phyloP scores from a whole-genome alignment of 257 asterid genomes.

The Cinchona pubescens region DNA sequence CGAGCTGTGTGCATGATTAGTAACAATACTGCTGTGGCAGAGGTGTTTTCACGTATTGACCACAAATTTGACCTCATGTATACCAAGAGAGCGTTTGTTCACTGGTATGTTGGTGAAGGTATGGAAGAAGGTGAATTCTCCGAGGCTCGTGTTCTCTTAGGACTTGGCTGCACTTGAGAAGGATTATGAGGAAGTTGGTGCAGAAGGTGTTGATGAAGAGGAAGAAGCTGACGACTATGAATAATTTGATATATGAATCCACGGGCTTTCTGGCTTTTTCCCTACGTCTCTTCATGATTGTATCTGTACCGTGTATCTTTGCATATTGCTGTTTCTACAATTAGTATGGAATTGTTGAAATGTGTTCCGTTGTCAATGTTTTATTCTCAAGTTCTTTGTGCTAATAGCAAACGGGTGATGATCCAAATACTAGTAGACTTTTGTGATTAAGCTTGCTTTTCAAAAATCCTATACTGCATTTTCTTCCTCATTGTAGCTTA shows the following conservation, averaged over 20 bases:
- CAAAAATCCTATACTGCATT: neutral
- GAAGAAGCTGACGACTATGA: conserved; percentile 68
- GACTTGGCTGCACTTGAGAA: conserved; percentile 86
- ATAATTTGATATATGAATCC: conserved; percentile 12
- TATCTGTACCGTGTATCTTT: conserved; percentile 22
- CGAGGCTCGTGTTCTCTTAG: conserved; percentile 90
- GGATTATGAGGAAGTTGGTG: conserved; percentile 88
- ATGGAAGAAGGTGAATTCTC: conserved; percentile 96
- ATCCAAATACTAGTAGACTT: neutral
- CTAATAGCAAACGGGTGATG: neutral
- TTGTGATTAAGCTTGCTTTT: neutral
- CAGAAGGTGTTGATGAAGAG: conserved; percentile 78
- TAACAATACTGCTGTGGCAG: conserved; percentile 93
- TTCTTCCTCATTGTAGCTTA: neutral
- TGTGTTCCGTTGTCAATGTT: neutral
- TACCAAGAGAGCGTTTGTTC: conserved; percentile 87
- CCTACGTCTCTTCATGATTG: conserved; percentile 1
- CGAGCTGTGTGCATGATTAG: conserved; percentile 95
- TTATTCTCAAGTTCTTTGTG: conserved; percentile 4
- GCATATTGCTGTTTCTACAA: conserved; percentile 14
- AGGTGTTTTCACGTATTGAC: conserved; percentile 86
- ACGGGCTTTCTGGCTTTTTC: conserved; percentile 15
- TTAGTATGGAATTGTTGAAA: conserved; percentile 15
- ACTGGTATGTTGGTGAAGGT: conserved; percentile 94
- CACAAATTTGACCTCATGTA: conserved; percentile 91